phyloP scores from a whole-genome alignment of 1,139 yeast genomes.

The Yamadazyma sp. region DNA sequence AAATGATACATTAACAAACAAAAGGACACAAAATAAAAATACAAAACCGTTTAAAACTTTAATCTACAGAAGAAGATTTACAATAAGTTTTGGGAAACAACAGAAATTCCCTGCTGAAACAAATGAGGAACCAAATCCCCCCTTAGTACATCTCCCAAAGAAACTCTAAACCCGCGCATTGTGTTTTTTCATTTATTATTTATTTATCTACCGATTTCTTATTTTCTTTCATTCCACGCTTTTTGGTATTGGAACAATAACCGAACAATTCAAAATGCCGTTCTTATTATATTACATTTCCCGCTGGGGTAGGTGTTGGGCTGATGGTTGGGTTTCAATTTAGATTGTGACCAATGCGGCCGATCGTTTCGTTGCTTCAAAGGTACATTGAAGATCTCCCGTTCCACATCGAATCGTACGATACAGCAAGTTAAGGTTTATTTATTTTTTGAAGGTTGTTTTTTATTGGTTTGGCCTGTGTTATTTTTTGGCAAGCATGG shows the following conservation, averaged over 20 bases:
- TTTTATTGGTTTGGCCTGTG: too few relatives aligned
- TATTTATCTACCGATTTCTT: background rate
- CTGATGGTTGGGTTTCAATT: background rate
- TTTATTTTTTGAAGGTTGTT: background rate
- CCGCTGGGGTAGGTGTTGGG: background rate
- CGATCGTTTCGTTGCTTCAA: too few relatives aligned
- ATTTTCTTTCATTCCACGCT: too few relatives aligned
- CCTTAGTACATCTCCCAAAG: background rate
- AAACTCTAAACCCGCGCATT: background rate
- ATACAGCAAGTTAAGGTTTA: background rate
- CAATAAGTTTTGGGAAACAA: background rate
- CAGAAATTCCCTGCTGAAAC: conserved; percentile 5
- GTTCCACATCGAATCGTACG: background rate
- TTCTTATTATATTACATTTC: background rate
- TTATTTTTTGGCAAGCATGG: too few relatives aligned
- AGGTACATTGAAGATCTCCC: too few relatives aligned
- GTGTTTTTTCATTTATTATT: background rate
- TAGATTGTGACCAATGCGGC: too few relatives aligned
- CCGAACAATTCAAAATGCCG: conserved; percentile 3
- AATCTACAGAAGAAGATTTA: background rate
- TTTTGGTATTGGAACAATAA: background rate
- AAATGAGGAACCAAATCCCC: background rate
- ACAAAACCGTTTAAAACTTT: conserved; percentile 5
- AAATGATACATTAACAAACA: conserved; percentile 4
- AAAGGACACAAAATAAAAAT: conserved; percentile 1